Conservation (phyloP, 2,329 filamentous ascomycete species). For the Pseudogymnoascus sp. region DNA sequence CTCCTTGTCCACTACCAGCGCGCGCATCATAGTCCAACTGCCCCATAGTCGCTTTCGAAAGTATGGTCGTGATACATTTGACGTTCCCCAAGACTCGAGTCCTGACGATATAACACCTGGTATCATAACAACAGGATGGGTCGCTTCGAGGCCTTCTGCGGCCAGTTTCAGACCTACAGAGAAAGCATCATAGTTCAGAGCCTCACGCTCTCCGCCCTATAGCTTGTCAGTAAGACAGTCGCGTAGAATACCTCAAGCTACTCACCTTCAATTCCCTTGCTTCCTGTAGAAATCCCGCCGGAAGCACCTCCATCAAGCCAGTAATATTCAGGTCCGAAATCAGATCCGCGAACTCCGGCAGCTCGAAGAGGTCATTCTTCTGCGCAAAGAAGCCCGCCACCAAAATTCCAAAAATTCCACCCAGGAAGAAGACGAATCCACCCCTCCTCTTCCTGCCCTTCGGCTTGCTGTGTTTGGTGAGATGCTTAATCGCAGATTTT, state of each 20-base stretch:
- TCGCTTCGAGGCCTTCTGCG: constrained; percentile 70
- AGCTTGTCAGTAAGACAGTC: constrained; percentile 18
- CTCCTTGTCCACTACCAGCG: constrained; percentile 86
- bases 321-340: constrained; percentile 72
- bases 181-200: constrained; percentile 89
- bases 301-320: constrained; percentile 77
- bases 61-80: constrained; percentile 76
- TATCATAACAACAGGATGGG: constrained; percentile 93
- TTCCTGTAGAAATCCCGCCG: constrained; percentile 78
- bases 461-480: constrained; percentile 23
- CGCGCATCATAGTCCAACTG: constrained; percentile 98
- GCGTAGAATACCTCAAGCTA: constrained; percentile 16
- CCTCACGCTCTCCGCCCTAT: constrained; percentile 78
- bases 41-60: constrained; percentile 95
- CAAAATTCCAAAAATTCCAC: constrained; percentile 85
- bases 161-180: constrained; percentile 79
- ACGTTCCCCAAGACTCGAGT: constrained; percentile 92
- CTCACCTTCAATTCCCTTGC: constrained; percentile 74
- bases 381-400: constrained; percentile 84
- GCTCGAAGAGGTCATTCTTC: constrained; percentile 80
- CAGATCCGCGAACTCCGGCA: constrained; percentile 61
- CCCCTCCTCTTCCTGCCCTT: constrained; percentile 65
- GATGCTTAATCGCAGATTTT: constrained; percentile 37
- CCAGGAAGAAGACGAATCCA: constrained; percentile 78
- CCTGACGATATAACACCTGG: constrained; percentile 97